Percentiles rank a stretch among this genome's conserved stretches.
Evolutionary conservation across 495 filamentous ascomycete genomes (phyloP).

Genomic region (Bathelium albidoporum): DNA sequence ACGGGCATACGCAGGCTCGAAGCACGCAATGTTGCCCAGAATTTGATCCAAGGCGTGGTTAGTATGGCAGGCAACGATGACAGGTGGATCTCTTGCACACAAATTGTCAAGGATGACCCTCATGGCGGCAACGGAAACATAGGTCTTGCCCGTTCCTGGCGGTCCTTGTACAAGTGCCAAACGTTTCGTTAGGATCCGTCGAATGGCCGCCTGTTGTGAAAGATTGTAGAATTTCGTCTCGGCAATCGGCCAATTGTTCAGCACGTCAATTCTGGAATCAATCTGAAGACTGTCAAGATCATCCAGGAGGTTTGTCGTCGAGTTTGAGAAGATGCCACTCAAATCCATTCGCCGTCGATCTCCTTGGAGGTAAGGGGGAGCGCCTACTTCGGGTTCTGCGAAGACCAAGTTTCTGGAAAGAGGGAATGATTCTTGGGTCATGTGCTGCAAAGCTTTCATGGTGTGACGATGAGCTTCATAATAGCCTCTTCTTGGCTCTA

Average conservation of each 20-base stretch:
- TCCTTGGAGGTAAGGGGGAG: constrained; percentile 41
- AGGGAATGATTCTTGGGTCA: constrained; percentile 53
- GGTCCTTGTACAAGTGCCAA: constrained; percentile 82
- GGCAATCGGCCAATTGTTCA: constrained; percentile 41
- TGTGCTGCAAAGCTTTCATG: constrained; percentile 62
- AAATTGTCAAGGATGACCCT: constrained; percentile 56
- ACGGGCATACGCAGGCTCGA: constrained; percentile 60
- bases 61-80: constrained; percentile 75
- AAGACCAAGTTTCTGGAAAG: constrained; percentile 51
- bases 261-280: constrained; percentile 36
- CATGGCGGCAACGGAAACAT: constrained; percentile 62
- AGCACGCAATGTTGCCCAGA: constrained; percentile 52
- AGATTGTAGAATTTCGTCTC: constrained; percentile 49
- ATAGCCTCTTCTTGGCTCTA: constrained; percentile 60
- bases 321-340: background rate
- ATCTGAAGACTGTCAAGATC: constrained; percentile 15
- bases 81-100: constrained; percentile 50
- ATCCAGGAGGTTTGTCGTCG: background rate
- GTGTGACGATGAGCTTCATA: constrained; percentile 66
- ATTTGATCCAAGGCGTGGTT: constrained; percentile 92
- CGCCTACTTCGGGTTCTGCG: constrained; percentile 35
- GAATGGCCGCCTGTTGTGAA: constrained; percentile 58
- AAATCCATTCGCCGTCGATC: constrained; percentile 12
- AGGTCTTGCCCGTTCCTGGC: constrained; percentile 85
- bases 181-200: constrained; percentile 59